phyloP scores from a whole-genome alignment of 1,284 basidiomycete genomes.

The Puccinia coronata region DNA sequence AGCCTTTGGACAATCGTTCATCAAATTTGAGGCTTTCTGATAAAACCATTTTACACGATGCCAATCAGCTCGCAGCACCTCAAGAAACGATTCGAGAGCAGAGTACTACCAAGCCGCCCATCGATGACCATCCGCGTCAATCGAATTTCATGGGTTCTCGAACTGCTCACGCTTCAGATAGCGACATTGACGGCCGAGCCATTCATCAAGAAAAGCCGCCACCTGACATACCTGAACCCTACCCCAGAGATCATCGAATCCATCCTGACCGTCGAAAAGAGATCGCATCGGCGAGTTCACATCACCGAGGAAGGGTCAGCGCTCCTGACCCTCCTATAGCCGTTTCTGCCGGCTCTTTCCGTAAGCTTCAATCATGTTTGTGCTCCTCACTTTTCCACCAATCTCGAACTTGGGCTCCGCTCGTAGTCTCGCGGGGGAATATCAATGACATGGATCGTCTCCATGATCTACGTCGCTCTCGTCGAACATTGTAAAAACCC shows the following conservation, averaged over 20 bases:
- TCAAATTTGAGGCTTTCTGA: slow-evolving; percentile 14
- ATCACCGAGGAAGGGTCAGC: slow-evolving; percentile 20
- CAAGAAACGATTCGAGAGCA: neutral
- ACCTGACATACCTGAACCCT: slow-evolving; percentile 9
- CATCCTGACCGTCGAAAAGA: slow-evolving; percentile 39
- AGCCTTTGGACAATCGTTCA: neutral
- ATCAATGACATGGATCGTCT: slow-evolving; percentile 19
- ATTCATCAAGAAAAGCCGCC: slow-evolving; percentile 10
- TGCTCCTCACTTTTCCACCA: slow-evolving; percentile 43
- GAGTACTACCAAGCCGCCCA: neutral
- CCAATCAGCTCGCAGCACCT: neutral
- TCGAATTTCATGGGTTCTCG: neutral
- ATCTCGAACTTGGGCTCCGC: slow-evolving; percentile 19
- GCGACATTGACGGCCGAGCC: slow-evolving; percentile 13
- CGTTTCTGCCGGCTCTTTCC: slow-evolving; percentile 40
- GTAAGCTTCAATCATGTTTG: slow-evolving; percentile 48
- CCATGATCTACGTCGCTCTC: slow-evolving; percentile 28
- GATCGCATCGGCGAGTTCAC: neutral
- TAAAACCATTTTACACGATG: neutral
- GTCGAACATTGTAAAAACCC: slow-evolving; percentile 17
- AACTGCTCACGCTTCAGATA: slow-evolving; percentile 14
- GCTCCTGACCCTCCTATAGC: slow-evolving; percentile 34
- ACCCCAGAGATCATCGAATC: slow-evolving; percentile 21
- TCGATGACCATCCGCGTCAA: neutral
- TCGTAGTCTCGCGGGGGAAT: slow-evolving; percentile 3